Conservation (phyloP, 2,329 filamentous ascomycete species). For the Stagonosporopsis chrysanthemi region DNA sequence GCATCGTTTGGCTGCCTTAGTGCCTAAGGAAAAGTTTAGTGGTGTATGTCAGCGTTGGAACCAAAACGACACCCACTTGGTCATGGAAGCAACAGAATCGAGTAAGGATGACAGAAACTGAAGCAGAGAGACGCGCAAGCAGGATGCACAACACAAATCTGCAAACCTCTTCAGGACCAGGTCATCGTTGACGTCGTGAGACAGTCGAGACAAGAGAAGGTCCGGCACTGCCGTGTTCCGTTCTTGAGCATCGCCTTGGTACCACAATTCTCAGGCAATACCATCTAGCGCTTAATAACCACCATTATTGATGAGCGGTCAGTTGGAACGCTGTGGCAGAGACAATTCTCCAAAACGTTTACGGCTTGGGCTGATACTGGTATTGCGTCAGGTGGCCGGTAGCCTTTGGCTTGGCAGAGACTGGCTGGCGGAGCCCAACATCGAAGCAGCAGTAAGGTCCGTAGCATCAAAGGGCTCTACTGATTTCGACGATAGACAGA, state of each 20-base stretch:
- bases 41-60: constrained; percentile 10
- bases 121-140: constrained; percentile 30
- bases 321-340: constrained; percentile 36
- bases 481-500: constrained; percentile 3
- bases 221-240: constrained; percentile 45
- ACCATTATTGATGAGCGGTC: constrained; percentile 18
- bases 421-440: constrained; percentile 8
- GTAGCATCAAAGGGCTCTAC: constrained; percentile 12
- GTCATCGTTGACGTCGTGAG: constrained; percentile 41
- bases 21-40: constrained; percentile 14
- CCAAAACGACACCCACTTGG: constrained; percentile 3
- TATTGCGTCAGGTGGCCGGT: constrained; percentile 39
- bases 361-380: constrained; percentile 41
- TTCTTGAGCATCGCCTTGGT: constrained; percentile 42
- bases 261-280: constrained; percentile 33
- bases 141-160: constrained; percentile 7
- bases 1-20: constrained; percentile 28
- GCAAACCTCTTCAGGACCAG: constrained; percentile 27
- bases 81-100: neutral
- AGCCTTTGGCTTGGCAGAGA: constrained; percentile 24
- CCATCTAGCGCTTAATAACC: constrained; percentile 33
- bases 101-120: neutral
- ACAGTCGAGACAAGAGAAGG: constrained; percentile 43
- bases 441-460: constrained; percentile 23
- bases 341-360: constrained; percentile 42